These are phyloP conservation scores for Aspergillus tanneri DNA, from an alignment of 2,329 filamentous ascomycete genomes.

Conservation along the genomic window DNA sequence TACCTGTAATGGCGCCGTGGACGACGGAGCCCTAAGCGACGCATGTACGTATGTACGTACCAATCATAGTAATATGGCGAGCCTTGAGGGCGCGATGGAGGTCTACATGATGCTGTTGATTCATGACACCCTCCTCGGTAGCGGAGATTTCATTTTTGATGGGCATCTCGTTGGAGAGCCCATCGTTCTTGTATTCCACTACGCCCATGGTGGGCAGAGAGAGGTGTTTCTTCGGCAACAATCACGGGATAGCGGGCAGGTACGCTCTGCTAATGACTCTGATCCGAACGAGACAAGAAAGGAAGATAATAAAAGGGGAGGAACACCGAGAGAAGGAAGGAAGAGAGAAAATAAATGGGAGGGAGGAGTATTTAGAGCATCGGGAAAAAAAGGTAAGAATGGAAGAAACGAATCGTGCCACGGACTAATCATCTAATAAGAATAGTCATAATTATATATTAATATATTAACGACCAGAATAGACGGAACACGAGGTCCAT, in stretches of 20 bases:
- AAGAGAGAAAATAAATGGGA: neutral
- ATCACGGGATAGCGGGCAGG: neutral
- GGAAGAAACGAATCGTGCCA: neutral
- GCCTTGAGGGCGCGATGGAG: conserved; percentile 46
- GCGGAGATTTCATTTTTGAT: conserved; percentile 19
- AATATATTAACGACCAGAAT: no score
- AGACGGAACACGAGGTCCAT: no score
- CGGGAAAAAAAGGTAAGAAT: neutral
- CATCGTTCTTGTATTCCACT: conserved; percentile 23
- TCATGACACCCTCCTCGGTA: conserved; percentile 27
- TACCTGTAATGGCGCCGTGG: neutral
- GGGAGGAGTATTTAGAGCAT: conserved; percentile 3
- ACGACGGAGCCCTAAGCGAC: neutral
- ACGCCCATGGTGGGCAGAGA: neutral
- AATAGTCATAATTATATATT: no score
- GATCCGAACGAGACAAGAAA: no score
- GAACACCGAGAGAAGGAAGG: neutral
- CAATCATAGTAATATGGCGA: conserved; percentile 46
- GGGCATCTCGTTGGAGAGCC: conserved; percentile 18
- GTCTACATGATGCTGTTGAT: conserved; percentile 28
- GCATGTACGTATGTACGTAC: no score
- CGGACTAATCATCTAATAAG: neutral
- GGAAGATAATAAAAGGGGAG: neutral
- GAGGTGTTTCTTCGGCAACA: neutral
- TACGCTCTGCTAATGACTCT: neutral